phyloP scores from a whole-genome alignment of 2,329 filamentous ascomycete species.

The Fusarium clavum region DNA sequence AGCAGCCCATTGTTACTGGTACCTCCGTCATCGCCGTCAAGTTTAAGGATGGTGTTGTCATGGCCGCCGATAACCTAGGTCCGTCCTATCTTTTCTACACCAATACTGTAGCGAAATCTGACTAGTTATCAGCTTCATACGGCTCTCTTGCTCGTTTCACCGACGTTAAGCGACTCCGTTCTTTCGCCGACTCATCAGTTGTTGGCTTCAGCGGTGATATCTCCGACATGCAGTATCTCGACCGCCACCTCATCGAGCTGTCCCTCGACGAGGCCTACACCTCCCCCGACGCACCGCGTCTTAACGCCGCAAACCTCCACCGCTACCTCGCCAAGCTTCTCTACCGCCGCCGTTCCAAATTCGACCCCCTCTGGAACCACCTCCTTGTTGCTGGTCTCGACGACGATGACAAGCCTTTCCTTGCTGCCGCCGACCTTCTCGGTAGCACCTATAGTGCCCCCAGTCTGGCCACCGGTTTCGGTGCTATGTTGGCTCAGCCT shows the following conservation, averaged over 20 bases:
- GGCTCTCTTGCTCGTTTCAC: conserved; percentile 97
- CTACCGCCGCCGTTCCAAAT: conserved; percentile 93
- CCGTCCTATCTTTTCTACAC: conserved; percentile 46
- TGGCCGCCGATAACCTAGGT: conserved; percentile 97
- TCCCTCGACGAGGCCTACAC: conserved; percentile 90
- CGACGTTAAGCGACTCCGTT: conserved; percentile 93
- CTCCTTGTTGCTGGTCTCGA: conserved; percentile 91
- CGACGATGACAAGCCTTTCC: conserved; percentile 82
- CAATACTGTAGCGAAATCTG: conserved; percentile 7
- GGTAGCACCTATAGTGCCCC: conserved; percentile 92
- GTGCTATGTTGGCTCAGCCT: conserved; percentile 91
- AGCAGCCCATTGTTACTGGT: conserved; percentile 93
- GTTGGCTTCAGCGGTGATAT: conserved; percentile 97
- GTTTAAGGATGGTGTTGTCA: conserved; percentile 95
- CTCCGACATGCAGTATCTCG: conserved; percentile 98
- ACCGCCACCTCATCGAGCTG: conserved; percentile 88
- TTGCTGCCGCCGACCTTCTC: conserved; percentile 90
- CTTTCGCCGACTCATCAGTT: conserved; percentile 85
- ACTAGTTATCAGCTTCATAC: conserved; percentile 79
- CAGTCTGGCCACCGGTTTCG: conserved; percentile 92
- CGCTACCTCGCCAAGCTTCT: conserved; percentile 96
- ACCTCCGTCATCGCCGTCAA: conserved; percentile 96
- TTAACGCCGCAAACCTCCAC: conserved; percentile 95
- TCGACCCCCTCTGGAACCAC: conserved; percentile 98
- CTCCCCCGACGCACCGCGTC: conserved; percentile 57